Evolutionary conservation across 2,329 filamentous ascomycete genomes (phyloP), one percentile per base, ranked within the genome.

Genomic region (Alternaria sp.): DNA sequence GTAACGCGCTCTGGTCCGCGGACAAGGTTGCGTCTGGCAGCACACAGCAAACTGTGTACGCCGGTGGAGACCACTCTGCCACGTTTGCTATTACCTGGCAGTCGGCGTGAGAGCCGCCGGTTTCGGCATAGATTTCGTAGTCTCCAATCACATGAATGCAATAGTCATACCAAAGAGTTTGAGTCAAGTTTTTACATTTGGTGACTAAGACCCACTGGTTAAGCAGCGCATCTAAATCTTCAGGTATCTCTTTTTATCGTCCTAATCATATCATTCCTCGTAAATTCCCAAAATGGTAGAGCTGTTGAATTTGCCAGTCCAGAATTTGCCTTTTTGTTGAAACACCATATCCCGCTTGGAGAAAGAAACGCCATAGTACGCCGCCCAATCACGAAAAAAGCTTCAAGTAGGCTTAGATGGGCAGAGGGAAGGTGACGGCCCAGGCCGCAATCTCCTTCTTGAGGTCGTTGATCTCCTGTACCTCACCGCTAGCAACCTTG

Each of bases 371-470:
- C 69, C 69, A 44, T 49, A 32, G 30, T 64, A 72, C 61, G 62
- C 64, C 64, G 54, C 60, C 53, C 45, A 46, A 57, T 49, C 55
- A 32, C 46, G 30, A 50, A 30, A 50, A 50, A 50, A 38, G 22
- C 22, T 50, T 9, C 16, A 34, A 44, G 38, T 16, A 51, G 50
- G 30, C 54, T 68, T 85, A 86, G 67, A 96, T 90, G 63, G 95
- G 95, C 65, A 99, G 91, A 76, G 95, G 95, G 91, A 97, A 99
- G 70, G 87, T 88, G 78, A 86, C 87, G 78, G 92, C 92, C 94
- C 94, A 99, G 50, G 83, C 83, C 48, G 92, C 85, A 79, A 99
- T 93, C 87, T 98, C 94, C 85, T 93, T 91, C 85, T 90, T 92
- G 79, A 97, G 86, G 71, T 86, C 87, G 79, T 91, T 89, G 83